Evolutionary conservation across 768 basidiomycete genomes (phyloP).

Genomic region (Hygrophorus pudorinus): DNA sequence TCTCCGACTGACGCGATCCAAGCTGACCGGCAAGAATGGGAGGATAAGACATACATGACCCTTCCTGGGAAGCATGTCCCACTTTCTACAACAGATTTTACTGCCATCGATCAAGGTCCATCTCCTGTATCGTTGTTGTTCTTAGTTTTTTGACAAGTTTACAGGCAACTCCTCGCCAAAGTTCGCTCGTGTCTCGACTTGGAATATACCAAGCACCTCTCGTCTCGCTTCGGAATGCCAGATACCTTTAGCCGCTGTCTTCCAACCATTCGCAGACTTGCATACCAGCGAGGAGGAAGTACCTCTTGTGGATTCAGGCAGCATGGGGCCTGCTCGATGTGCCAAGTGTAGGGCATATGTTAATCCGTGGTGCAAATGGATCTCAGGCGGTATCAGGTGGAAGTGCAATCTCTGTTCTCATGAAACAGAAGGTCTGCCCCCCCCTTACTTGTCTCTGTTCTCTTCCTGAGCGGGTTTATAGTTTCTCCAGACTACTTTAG

Average conservation of each 20-base stretch:
- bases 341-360: constrained; percentile 80
- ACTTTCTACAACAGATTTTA: constrained; percentile 76
- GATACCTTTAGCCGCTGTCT: constrained; percentile 73
- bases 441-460: neutral
- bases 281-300: constrained; percentile 70
- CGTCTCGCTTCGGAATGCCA: constrained; percentile 73
- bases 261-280: constrained; percentile 88
- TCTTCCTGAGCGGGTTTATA: constrained; percentile 19
- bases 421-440: constrained; percentile 68
- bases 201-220: constrained; percentile 75
- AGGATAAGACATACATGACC: constrained; percentile 55
- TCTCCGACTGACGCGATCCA: constrained; percentile 77
- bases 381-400: constrained; percentile 77
- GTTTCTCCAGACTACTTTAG: constrained; percentile 79
- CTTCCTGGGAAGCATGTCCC: constrained; percentile 57
- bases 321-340: constrained; percentile 75
- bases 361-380: constrained; percentile 89
- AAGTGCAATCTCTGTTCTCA: constrained; percentile 84
- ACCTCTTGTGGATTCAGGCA: constrained; percentile 65
- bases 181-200: constrained; percentile 82
- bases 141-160: neutral
- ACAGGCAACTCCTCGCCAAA: constrained; percentile 85
- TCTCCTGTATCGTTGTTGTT: neutral
- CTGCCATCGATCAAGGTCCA: constrained; percentile 84
- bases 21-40: constrained; percentile 71